These are phyloP conservation scores for Neopestalotiopsis rosae DNA, from an alignment of 2,329 filamentous ascomycete genomes.

Conservation along the genomic window DNA sequence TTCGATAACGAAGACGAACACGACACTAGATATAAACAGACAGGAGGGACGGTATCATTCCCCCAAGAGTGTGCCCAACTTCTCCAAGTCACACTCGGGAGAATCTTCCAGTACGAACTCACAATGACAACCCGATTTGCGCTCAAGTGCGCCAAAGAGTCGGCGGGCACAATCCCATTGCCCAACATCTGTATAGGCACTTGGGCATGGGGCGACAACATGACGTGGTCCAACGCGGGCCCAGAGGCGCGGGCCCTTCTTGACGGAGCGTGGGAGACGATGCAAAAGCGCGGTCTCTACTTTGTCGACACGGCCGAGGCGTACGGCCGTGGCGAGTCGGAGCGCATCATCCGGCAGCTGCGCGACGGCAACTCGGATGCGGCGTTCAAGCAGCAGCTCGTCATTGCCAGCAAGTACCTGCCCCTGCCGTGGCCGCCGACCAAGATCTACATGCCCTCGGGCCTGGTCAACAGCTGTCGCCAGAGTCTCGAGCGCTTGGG, in stretches of 20 bases:
- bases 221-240: conserved; percentile 19
- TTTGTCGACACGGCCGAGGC: conserved; percentile 50
- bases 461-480: conserved; percentile 41
- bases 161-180: conserved; percentile 23
- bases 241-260: conserved; percentile 43
- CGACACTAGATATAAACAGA: neutral
- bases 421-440: conserved; percentile 39
- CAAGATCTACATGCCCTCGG: conserved; percentile 28
- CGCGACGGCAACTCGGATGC: conserved; percentile 38
- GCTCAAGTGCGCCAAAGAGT: conserved; percentile 25
- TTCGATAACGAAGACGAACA: neutral
- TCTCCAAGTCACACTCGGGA: too few species aligned
- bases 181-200: conserved; percentile 26
- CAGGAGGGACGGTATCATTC: too few species aligned
- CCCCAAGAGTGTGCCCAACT: too few species aligned
- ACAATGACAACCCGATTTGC: conserved; percentile 23
- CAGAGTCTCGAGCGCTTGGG: conserved; percentile 43
- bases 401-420: conserved; percentile 47
- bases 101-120: neutral
- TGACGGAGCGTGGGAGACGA: conserved; percentile 30
- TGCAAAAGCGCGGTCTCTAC: conserved; percentile 36
- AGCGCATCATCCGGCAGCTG: conserved; percentile 46
- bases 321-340: conserved; percentile 47
- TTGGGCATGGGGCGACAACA: conserved; percentile 25
- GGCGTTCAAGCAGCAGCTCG: conserved; percentile 32